Evolutionary conservation across 805 yeast species (phyloP).

Genomic region (Myxozyma melibiosi): DNA sequence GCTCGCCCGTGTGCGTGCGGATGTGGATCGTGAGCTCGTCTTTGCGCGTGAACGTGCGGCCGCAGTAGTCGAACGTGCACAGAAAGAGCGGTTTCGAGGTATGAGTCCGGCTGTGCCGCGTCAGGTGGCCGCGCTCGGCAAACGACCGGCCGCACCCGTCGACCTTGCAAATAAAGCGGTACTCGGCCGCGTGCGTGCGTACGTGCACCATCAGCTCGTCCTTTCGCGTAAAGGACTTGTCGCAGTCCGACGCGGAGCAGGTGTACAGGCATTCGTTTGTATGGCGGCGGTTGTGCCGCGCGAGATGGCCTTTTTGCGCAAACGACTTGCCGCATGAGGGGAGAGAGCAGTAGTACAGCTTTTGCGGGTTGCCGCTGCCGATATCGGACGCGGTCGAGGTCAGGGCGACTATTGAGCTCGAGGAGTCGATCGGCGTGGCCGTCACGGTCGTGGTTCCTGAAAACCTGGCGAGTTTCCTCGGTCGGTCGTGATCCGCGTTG

Average conservation of each 20-base stretch:
- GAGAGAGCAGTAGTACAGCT: slow-evolving; percentile 62
- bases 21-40: slow-evolving; percentile 70
- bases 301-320: slow-evolving; percentile 75
- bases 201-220: slow-evolving; percentile 76
- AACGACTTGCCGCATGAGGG: slow-evolving; percentile 75
- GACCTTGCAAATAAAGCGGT: slow-evolving; percentile 53
- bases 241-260: slow-evolving; percentile 61
- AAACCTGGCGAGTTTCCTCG: too few relatives aligned
- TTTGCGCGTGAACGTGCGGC: slow-evolving; percentile 56
- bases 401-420: too few relatives aligned
- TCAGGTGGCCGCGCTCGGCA: slow-evolving; percentile 62
- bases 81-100: slow-evolving; percentile 50
- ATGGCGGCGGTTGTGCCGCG: slow-evolving; percentile 79
- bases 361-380: slow-evolving; percentile 48
- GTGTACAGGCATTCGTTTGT: slow-evolving; percentile 73
- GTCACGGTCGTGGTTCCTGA: too few relatives aligned
- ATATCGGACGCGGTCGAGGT: too few relatives aligned
- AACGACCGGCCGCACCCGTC: slow-evolving; percentile 65
- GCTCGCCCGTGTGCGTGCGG: slow-evolving; percentile 86
- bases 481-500: neutral
- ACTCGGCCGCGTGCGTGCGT: slow-evolving; percentile 39
- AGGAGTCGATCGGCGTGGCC: too few relatives aligned
- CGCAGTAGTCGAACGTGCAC: slow-evolving; percentile 56
- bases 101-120: slow-evolving; percentile 74
- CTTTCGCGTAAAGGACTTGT: slow-evolving; percentile 66